Evolutionary conservation across 352 stramenopile species (phyloP).

Genomic region (Pythium dissimile): DNA sequence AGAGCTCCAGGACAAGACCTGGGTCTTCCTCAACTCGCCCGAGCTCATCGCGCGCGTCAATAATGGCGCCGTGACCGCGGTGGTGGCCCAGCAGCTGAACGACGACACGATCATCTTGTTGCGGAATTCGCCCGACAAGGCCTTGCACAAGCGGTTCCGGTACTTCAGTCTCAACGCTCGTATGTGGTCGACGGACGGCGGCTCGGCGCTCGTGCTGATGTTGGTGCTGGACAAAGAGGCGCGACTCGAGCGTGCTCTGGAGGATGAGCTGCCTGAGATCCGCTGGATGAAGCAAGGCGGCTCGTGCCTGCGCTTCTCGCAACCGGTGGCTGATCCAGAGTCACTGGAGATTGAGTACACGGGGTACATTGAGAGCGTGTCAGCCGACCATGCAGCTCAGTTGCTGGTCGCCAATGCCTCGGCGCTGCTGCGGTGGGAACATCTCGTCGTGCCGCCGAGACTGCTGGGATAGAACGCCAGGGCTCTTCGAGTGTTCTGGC

Average conservation of each 20-base stretch:
- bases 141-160: slow-evolving; percentile 4
- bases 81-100: neutral
- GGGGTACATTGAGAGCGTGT: slow-evolving; percentile 2
- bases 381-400: neutral
- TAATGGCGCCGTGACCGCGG: neutral
- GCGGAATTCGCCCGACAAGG: slow-evolving; percentile 8
- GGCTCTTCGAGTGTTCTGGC: no score
- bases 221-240: slow-evolving; percentile 11
- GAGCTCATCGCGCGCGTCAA: slow-evolving; percentile 6
- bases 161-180: slow-evolving; percentile 10
- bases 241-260: neutral
- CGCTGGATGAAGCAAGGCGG: slow-evolving; percentile 9
- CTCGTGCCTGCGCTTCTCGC: slow-evolving; percentile 1
- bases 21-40: neutral
- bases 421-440: slow-evolving; percentile 10
- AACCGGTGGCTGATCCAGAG: neutral
- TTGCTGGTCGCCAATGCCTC: slow-evolving; percentile 3
- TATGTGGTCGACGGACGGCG: neutral
- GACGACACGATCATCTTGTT: slow-evolving; percentile 13
- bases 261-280: neutral
- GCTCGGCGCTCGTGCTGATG: slow-evolving; percentile 2
- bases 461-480: slow-evolving; percentile 1
- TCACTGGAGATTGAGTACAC: slow-evolving; percentile 11
- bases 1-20: slow-evolving; percentile 1
- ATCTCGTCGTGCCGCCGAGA: slow-evolving; percentile 1